Base-by-base conservation (phyloP, 2,329 filamentous ascomycete species). In the Aspergillus felis region DNA sequence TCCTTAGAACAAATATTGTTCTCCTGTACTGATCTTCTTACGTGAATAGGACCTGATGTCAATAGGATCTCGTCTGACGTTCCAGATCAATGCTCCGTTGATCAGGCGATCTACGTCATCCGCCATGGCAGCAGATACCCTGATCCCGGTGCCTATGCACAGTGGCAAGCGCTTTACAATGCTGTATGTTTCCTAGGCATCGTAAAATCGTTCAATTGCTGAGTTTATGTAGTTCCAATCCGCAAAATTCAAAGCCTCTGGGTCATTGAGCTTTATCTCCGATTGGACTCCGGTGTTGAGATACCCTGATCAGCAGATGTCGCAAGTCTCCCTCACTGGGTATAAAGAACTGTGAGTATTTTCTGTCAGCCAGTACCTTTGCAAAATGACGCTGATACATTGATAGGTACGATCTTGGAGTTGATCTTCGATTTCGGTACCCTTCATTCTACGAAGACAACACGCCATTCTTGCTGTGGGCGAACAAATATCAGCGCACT, bases 61-160 rank as follows among this genome's bases (percentile, higher is more conserved):
- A 79, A 82, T 58, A 76, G 74, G 12, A 83, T 87, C 55, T 81
- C 81, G 0, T 73, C 79, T 29, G 76, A 81, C 3, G 75, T 84
- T 1, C 85, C 85, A 0, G 75, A 80, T 1, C 77, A 79, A 47
- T 88, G 86, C 67, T 74, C 73, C 9, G 80, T 88, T 3, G 83
- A 88, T 57, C 81, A 85, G 64, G 84, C 82, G 3, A 82, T 83
- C 4, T 87, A 85, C 59, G 73, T 85, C 35, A 78, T 79, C 1
- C 81, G 85, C 20, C 86, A 87, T 73, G 86, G 86, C 20, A 86
- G 83, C 46, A 78, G 85, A 46, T 89, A 82, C 64, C 85, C 85
- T 0, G 86, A 87, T 60, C 73, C 73, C 1, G 83, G 84, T 3
- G 84, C 86, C 4, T 87, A 87, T 58, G 72, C 75, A 4, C 77